A percentile compares a stretch with the other conserved stretches of the same genome.
Conservation (phyloP, 306 rosid genomes). For the Gastrolobium villosum region DNA sequence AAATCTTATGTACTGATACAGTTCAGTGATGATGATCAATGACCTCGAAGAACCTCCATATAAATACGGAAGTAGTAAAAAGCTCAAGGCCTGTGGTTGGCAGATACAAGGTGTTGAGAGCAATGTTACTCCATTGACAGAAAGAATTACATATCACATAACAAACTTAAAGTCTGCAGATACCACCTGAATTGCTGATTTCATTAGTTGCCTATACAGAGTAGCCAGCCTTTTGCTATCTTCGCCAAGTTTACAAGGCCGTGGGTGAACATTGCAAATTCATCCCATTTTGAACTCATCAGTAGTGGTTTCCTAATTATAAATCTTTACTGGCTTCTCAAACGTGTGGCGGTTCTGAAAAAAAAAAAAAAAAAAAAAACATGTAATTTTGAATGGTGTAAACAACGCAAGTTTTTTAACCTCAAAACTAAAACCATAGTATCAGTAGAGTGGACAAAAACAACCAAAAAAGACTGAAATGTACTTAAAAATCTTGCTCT, state of each 20-base stretch:
- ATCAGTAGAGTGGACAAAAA: conserved; percentile 17
- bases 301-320: conserved; percentile 63
- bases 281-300: conserved; percentile 49
- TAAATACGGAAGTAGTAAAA: conserved; percentile 51
- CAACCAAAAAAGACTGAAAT: conserved; percentile 10
- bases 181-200: conserved; percentile 57
- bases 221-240: conserved; percentile 48
- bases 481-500: conserved; percentile 8
- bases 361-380: conserved; percentile 47
- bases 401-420: conserved; percentile 19
- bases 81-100: conserved; percentile 52
- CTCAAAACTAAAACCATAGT: background rate
- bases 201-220: conserved; percentile 58
- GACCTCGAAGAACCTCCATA: conserved; percentile 56
- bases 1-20: conserved; percentile 73
- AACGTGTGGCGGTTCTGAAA: conserved; percentile 85
- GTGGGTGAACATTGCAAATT: conserved; percentile 47
- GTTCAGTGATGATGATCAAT: conserved; percentile 57
- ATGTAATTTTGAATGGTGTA: conserved; percentile 27
- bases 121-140: conserved; percentile 59
- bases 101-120: conserved; percentile 56
- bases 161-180: conserved; percentile 56
- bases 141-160: conserved; percentile 71
- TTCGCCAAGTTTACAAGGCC: conserved; percentile 52
- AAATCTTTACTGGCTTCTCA: conserved; percentile 94